Conservation (phyloP, 441 rosid genomes). For the Gossypium davidsonii region DNA sequence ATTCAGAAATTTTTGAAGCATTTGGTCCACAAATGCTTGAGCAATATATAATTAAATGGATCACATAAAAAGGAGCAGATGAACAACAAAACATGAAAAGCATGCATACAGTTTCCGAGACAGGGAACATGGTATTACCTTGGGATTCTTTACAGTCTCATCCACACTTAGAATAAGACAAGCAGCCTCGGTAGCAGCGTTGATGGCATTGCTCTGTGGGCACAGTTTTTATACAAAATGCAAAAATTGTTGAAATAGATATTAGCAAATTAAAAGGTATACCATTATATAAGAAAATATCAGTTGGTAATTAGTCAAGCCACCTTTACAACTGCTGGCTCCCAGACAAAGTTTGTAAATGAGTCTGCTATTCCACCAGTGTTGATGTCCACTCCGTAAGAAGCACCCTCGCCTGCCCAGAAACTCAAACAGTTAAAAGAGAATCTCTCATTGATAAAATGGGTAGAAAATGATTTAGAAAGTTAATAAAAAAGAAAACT, state of each 20-base stretch:
- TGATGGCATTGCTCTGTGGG: slow-evolving; percentile 85
- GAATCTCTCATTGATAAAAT: background rate
- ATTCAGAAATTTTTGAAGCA: background rate
- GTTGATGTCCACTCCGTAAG: slow-evolving; percentile 93
- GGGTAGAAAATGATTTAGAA: background rate
- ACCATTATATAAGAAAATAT: background rate
- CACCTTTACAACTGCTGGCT: slow-evolving; percentile 97
- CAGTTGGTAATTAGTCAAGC: background rate
- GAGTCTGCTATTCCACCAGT: slow-evolving; percentile 95
- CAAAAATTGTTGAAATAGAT: background rate
- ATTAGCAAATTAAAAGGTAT: background rate
- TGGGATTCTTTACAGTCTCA: slow-evolving; percentile 96
- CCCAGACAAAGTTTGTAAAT: slow-evolving; percentile 94
- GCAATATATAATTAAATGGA: background rate
- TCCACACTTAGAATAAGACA: slow-evolving; percentile 93
- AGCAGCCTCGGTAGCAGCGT: slow-evolving; percentile 98
- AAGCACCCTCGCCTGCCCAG: slow-evolving; percentile 77
- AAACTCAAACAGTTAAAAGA: slow-evolving; percentile 3
- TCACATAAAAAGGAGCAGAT: background rate
- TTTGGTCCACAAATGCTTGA: background rate
- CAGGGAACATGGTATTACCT: slow-evolving; percentile 42
- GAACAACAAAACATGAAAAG: background rate
- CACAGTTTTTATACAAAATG: background rate
- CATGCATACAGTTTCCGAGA: background rate
- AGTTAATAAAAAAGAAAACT: background rate